Base-by-base conservation (phyloP, 2,329 filamentous ascomycete genomes). In the Arthrinium phaeospermum region DNA sequence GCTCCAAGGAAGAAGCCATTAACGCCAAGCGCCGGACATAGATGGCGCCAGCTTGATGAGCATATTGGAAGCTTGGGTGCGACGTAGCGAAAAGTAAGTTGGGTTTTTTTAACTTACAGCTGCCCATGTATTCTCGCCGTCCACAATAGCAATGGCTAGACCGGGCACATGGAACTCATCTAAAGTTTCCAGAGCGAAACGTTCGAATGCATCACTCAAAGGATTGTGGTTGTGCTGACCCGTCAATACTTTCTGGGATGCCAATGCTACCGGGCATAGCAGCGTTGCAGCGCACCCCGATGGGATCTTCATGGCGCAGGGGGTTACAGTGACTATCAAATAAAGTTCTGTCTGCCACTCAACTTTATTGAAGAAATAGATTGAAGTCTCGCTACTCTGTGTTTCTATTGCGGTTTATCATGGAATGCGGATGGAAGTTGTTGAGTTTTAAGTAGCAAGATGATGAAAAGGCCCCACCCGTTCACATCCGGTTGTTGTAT, bases 151-250 rank as follows among this genome's bases (percentile, higher is more conserved):
- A 27, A 89, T 81, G 1, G 86, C 81, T 7, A 88, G 70, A 0
- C 86, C 87, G 1, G 87, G 86, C 10, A 88, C 84, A 70, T 86
- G 83, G 82, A 83, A 88, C 64, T 81, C 73, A 8, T 81, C 73
- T 46, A 86, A 73, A 19, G 64, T 67, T 13, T 67, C 70, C n/a
- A 68, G 7, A 10, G 71, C 72, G 24, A 77, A 73, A 34, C 69
- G 61, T 5, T 24, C 70, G 22, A 79, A 77, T 1, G 44, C 71
- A 6, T 68, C 57, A 49, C 72, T 70, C 14, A 79, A 67, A 24
- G 77, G 77, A 47, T 70, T 74, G 10, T 34, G 27, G 13, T 16
- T 51, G 5, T 34, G 68, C 3, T 44, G 44, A 16, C 24, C 69
- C 16, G 30, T 6, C 27, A 73, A n/a, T 22, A 73, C 68, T 16